Percentiles rank a stretch among this genome's conserved stretches.
These are phyloP conservation scores for Boeremia lycopersici DNA, from an alignment of 2,329 filamentous ascomycete species.

Conservation along the genomic window DNA sequence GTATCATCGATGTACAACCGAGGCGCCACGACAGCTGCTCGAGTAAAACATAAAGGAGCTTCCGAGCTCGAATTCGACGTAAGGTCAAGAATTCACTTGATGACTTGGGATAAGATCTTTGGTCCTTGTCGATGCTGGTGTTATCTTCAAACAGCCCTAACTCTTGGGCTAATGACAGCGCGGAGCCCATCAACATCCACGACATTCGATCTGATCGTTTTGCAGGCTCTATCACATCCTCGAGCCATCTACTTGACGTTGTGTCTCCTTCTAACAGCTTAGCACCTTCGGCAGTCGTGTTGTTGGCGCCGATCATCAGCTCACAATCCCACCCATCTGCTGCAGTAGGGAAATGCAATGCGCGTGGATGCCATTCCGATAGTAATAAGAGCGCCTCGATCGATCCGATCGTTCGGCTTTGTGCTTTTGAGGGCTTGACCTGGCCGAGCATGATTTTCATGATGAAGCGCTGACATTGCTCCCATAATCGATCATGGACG, in stretches of 20 bases:
- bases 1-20: constrained; percentile 59
- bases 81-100: constrained; percentile 36
- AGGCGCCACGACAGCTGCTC: constrained; percentile 59
- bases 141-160: constrained; percentile 57
- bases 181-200: constrained; percentile 64
- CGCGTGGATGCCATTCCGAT: constrained; percentile 63
- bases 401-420: constrained; percentile 57
- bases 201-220: constrained; percentile 64
- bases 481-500: constrained; percentile 61
- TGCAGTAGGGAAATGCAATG: constrained; percentile 60
- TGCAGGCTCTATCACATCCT: constrained; percentile 61
- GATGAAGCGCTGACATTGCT: constrained; percentile 60
- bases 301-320: constrained; percentile 51
- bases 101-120: constrained; percentile 42
- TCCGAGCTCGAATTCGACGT: constrained; percentile 43
- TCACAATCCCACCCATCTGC: constrained; percentile 63
- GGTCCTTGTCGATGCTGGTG: constrained; percentile 44
- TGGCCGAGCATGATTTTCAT: constrained; percentile 61
- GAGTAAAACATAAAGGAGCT: constrained; percentile 53
- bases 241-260: constrained; percentile 54
- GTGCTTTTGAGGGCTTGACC: constrained; percentile 58
- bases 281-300: constrained; percentile 45
- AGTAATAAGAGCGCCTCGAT: constrained; percentile 61
- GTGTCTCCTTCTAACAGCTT: constrained; percentile 44
- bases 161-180: constrained; percentile 59